Conservation (phyloP, 2,329 filamentous ascomycete species). For the Monosporascus sp. region DNA sequence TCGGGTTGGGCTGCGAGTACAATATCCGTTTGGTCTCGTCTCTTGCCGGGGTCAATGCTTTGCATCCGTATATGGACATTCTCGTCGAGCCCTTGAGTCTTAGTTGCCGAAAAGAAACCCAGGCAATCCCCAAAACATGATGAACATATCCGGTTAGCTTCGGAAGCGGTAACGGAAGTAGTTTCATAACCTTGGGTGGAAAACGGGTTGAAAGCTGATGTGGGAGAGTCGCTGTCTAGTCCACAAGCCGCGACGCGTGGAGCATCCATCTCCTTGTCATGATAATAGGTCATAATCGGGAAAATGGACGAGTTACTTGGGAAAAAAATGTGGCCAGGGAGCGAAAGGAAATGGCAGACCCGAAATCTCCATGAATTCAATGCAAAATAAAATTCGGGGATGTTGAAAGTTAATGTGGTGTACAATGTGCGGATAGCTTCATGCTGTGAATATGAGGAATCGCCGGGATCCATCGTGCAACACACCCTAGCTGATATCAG, state of each 20-base stretch:
- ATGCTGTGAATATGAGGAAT: slow-evolving; percentile 9
- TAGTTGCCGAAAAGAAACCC: slow-evolving; percentile 20
- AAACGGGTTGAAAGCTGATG: slow-evolving; percentile 11
- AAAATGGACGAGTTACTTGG: neutral
- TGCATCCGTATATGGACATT: neutral
- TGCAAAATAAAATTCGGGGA: neutral
- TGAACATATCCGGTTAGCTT: slow-evolving; percentile 3
- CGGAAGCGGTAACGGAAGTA: slow-evolving; percentile 5
- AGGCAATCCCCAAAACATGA: slow-evolving; percentile 12
- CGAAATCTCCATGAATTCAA: neutral
- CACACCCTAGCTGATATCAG: neutral
- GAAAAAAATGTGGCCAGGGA: slow-evolving; percentile 1
- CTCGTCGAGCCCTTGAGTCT: slow-evolving; percentile 16
- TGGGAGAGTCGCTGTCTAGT: slow-evolving; percentile 3
- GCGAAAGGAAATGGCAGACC: neutral
- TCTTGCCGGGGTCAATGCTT: too few relatives aligned
- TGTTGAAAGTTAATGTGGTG: slow-evolving; percentile 11
- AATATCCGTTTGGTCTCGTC: too few relatives aligned
- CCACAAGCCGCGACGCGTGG: slow-evolving; percentile 7
- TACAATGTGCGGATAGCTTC: slow-evolving; percentile 26
- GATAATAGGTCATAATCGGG: neutral
- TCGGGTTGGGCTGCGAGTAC: too few relatives aligned
- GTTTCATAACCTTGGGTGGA: slow-evolving; percentile 11
- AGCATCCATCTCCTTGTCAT: neutral
- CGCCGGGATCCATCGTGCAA: neutral